Base-by-base conservation (phyloP, 176 grass and related monocot genomes). In the Elaeis guineensis region DNA sequence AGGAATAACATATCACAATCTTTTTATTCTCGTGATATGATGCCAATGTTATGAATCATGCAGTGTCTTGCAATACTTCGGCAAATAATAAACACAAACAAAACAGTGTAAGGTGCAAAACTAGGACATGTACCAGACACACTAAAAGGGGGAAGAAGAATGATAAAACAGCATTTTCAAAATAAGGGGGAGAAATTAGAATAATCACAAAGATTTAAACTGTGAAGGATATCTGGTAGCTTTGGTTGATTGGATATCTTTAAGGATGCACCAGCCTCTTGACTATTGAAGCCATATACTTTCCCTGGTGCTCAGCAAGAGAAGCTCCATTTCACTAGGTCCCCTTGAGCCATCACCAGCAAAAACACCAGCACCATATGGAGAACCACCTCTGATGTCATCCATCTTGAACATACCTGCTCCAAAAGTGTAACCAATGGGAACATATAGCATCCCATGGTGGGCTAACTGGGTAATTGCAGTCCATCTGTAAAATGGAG, bases 351-450 rank as follows among this genome's bases (percentile, higher is more conserved):
- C 65, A 23, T 68, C 65, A 18, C 65, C 65, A 17, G 65, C 65
- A 21, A 32, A 68, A 35, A 68, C 65, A 16, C 65, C 65, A 39
- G 65, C 65, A 20, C 65, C 65, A 21, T 68, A 68, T 39, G 65
- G 65, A 56, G 65, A 68, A 55, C 65, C 65, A 16, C 65, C 65
- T 68, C 65, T 68, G 17, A 68, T 28, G 21, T 68, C 52, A 35
- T 68, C 65, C 53, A 68, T 68, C 26, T 25, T 52, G 18, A 68
- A 68, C 65, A 68, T 56, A 48, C 65, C 65, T 22, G 52, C 52
- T 68, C 65, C 65, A 68, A 68, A 68, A 18, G 65, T 68, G 65
- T 68, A 68, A 17, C 65, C 65, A 9, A 68, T 68, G 25, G 52
- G 65, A 68, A 68, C 65, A 48, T 55, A 68, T 25, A 68, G 65